Evolutionary conservation across 2,329 filamentous ascomycete species (phyloP).

Genomic region (Parascedosporium putredinis): DNA sequence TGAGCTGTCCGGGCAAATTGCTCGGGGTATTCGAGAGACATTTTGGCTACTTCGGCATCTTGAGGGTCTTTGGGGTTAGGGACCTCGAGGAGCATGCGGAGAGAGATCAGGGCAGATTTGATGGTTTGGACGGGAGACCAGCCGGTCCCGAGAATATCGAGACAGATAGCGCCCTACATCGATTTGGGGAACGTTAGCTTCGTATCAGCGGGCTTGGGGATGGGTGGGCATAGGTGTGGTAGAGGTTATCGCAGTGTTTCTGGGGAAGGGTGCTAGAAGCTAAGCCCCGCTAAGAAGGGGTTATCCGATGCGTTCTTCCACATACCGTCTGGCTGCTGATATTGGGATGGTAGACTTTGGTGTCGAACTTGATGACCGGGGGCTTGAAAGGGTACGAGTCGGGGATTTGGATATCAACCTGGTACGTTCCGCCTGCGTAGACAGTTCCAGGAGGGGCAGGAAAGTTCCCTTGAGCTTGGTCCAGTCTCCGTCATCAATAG

Average conservation of each 20-base stretch:
- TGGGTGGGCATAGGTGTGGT: too few relatives aligned
- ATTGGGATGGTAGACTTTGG: conserved; percentile 95
- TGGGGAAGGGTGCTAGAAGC: not conserved
- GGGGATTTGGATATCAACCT: conserved; percentile 79
- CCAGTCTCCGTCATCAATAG: conserved; percentile 57
- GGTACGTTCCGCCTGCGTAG: conserved; percentile 76
- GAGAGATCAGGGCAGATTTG: conserved; percentile 84
- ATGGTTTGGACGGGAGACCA: conserved; percentile 97
- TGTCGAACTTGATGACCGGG: conserved; percentile 82
- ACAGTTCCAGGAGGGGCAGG: conserved; percentile 82
- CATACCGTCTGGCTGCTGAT: conserved; percentile 85
- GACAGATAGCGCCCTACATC: conserved; percentile 80
- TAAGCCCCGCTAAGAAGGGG: not conserved
- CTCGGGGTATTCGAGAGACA: conserved; percentile 71
- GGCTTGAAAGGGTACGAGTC: conserved; percentile 88
- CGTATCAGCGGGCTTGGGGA: too few relatives aligned
- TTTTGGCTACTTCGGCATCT: conserved; percentile 86
- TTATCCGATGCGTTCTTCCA: conserved; percentile 13
- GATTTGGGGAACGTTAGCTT: not conserved
- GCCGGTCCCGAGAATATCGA: conserved; percentile 78
- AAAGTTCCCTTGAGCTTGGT: conserved; percentile 78
- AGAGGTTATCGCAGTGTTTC: too few relatives aligned
- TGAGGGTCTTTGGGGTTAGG: conserved; percentile 96
- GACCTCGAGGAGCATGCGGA: conserved; percentile 84
- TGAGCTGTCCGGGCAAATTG: conserved; percentile 73